Percentiles rank a stretch among this genome's conserved stretches.
These are phyloP conservation scores for Fusarium sterilihyphosum DNA, from an alignment of 2,329 filamentous ascomycete species.

Conservation along the genomic window DNA sequence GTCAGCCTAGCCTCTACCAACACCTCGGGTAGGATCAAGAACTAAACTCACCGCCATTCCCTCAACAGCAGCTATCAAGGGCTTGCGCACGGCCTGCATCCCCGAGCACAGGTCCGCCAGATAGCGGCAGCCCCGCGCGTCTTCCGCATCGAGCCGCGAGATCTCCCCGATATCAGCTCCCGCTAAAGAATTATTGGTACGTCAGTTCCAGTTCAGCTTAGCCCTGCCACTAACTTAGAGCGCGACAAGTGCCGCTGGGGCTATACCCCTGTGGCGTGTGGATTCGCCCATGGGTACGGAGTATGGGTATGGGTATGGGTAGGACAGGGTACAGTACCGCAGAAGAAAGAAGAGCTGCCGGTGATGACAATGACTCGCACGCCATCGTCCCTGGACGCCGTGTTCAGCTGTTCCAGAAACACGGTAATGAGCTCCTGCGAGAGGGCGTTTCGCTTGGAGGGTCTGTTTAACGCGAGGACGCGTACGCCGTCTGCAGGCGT, in stretches of 20 bases:
- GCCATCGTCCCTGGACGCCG: slow-evolving; percentile 36
- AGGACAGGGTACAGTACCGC: slow-evolving; percentile 40
- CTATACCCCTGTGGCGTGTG: background rate
- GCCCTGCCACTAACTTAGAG: background rate
- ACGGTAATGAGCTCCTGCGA: slow-evolving; percentile 61
- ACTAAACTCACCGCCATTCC: slow-evolving; percentile 58
- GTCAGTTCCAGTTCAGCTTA: slow-evolving; percentile 22
- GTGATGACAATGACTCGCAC: slow-evolving; percentile 53
- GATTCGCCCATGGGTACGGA: background rate
- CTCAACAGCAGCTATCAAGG: slow-evolving; percentile 60
- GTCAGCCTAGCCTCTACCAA: slow-evolving; percentile 1
- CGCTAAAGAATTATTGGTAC: slow-evolving; percentile 32
- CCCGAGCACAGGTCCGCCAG: slow-evolving; percentile 54
- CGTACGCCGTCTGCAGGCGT: slow-evolving; percentile 51
- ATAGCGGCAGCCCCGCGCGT: slow-evolving; percentile 48
- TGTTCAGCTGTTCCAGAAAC: slow-evolving; percentile 47
- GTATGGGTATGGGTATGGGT: background rate
- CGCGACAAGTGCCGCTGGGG: slow-evolving; percentile 14
- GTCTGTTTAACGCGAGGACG: slow-evolving; percentile 62
- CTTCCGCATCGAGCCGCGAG: slow-evolving; percentile 46
- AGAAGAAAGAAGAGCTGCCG: slow-evolving; percentile 51
- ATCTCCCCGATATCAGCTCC: slow-evolving; percentile 52
- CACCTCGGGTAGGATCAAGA: background rate
- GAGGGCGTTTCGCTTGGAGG: slow-evolving; percentile 67
- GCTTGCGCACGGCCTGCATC: slow-evolving; percentile 53